Evolutionary conservation across 2,329 filamentous ascomycete genomes (phyloP).

Genomic region (Hypoxylon rubiginosum): DNA sequence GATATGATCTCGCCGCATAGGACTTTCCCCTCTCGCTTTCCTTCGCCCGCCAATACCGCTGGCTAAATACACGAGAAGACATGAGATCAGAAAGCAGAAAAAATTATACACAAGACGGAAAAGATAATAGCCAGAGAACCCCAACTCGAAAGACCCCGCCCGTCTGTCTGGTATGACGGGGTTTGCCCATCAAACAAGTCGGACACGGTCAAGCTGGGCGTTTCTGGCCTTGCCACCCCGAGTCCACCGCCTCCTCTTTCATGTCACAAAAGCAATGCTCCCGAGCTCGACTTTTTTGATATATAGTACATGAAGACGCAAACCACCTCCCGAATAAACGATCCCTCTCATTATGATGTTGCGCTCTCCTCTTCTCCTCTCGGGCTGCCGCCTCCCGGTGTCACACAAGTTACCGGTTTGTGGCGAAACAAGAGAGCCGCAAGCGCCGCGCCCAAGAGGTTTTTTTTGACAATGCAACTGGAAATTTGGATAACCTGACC

Average conservation of each 20-base stretch:
- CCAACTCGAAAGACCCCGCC: slow-evolving; percentile 37
- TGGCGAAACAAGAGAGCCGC: slow-evolving; percentile 37
- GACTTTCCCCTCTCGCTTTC: slow-evolving; percentile 27
- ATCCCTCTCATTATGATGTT: slow-evolving; percentile 37
- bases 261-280: slow-evolving; percentile 27
- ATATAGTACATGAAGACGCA: slow-evolving; percentile 44
- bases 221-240: slow-evolving; percentile 21
- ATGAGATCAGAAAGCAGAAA: slow-evolving; percentile 34
- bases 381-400: slow-evolving; percentile 45
- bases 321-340: slow-evolving; percentile 27
- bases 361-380: slow-evolving; percentile 39
- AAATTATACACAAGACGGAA: slow-evolving; percentile 43
- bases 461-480: slow-evolving; percentile 29
- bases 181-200: slow-evolving; percentile 31
- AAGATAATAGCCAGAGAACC: slow-evolving; percentile 29
- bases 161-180: slow-evolving; percentile 31
- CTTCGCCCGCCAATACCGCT: slow-evolving; percentile 26
- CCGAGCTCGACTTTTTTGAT: slow-evolving; percentile 27
- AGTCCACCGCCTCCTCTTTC: slow-evolving; percentile 19
- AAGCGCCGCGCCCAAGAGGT: slow-evolving; percentile 32
- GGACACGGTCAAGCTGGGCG: slow-evolving; percentile 25
- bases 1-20: slow-evolving; percentile 32
- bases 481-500: slow-evolving; percentile 19
- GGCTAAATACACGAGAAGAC: slow-evolving; percentile 35
- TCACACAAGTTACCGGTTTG: slow-evolving; percentile 40